Base-by-base conservation (phyloP, 352 stramenopile species). In the Pythium aquatile region DNA sequence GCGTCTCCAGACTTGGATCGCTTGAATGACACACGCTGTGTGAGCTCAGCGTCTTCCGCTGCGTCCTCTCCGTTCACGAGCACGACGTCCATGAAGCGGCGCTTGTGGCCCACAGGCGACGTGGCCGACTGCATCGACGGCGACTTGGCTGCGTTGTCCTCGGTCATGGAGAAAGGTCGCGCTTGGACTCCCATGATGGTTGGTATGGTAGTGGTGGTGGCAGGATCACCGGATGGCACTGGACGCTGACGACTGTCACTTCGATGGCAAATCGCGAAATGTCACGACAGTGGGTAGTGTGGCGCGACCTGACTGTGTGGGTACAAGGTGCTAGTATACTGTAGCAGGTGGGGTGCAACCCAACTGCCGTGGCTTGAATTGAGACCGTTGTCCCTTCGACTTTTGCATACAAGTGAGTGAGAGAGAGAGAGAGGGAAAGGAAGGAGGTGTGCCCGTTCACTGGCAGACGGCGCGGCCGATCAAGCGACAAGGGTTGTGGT, bases 81-180 rank as follows among this genome's bases (percentile, higher is more conserved):
- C 58, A 70, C 64, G 30, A 70, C 57, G 24, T 70, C 64, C 64
- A 70, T 59, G 64, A 44, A 72, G 35, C 65, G 58, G 39, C 65
- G 65, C 65, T 72, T 72, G 46, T 59, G 65, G n/a, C 28, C 57
- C 29, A 53, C 51, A 11, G 57, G 58, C 51, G 64, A 70, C 8
- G 58, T 58, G 10, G 26, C 48, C 13, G 56, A 59, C 30, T 40
- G n/a, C 35, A 60, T 51, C 1, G 57, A 62, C 13, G 64, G 57
- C 48, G 64, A 70, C 29, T 58, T 61, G 39, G 35, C 24, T 2
- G 29, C 49, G 5, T 65, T 24, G 30, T 48, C 55, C 14, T 51
- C n/a, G 16, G 64, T 20, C 64, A 65, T 32, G 17, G 58, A 30
- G 53, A 61, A 63, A 16, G 54, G 26, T 46, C 52, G 64, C 20